Percentiles rank a stretch among this genome's conserved stretches.
phyloP scores from a whole-genome alignment of 192 early-diverging fungal genomes.

The Coemansia sp. region DNA sequence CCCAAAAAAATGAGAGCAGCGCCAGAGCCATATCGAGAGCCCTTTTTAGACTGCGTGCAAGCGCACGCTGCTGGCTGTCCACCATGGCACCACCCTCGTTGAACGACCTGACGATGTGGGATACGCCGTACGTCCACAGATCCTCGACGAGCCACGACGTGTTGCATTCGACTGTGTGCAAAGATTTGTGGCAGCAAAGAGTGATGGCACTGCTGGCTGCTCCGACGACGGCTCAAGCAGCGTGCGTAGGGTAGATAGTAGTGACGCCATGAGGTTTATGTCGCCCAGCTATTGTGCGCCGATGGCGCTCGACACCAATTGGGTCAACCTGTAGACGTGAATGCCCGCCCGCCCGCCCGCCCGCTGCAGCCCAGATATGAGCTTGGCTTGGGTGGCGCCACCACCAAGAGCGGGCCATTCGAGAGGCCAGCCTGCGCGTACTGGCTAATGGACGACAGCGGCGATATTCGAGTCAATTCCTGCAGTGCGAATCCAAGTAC shows the following conservation, averaged over 20 bases:
- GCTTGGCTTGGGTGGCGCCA: not conserved
- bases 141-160: conserved; percentile 16
- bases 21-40: conserved; percentile 3
- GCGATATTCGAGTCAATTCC: not conserved
- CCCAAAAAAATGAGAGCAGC: conserved; percentile 1
- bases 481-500: conserved; percentile 17
- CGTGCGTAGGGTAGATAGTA: not conserved
- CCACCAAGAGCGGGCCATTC: not conserved
- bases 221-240: not conserved
- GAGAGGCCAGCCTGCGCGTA: not conserved
- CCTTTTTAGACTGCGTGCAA: too few species aligned
- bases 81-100: not conserved
- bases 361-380: not conserved
- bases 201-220: not conserved
- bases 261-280: not conserved
- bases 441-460: not conserved
- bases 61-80: conserved; percentile 9
- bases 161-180: not conserved
- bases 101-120: not conserved
- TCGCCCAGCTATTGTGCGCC: conserved; percentile 1
- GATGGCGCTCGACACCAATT: not conserved
- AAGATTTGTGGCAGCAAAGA: not conserved
- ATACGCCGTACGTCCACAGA: conserved; percentile 17
- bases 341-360: too few species aligned
- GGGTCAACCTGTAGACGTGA: not conserved